Base-by-base conservation (phyloP, 768 basidiomycete genomes). In the Termitomyces sp. region DNA sequence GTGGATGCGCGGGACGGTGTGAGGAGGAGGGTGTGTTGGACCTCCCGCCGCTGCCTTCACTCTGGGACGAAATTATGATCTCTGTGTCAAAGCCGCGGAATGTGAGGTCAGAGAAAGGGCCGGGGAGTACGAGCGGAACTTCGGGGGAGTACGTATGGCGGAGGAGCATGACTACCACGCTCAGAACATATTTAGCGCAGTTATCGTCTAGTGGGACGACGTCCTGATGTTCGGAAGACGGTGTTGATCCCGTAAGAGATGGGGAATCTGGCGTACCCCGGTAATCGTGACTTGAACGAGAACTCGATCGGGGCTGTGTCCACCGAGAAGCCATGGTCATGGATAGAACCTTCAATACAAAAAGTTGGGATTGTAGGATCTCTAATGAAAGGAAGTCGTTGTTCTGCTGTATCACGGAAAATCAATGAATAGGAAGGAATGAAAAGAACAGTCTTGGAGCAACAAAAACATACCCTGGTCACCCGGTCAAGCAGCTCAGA, bases 341-440 rank as follows among this genome's bases (percentile, higher is more conserved):
- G 0, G 87, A 80, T 12, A 96, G 71, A 23, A 95, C 85, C 71
- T 95, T 92, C 64, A 95, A 78, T 38, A 95, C 73, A 63, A 91
- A 92, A 2, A 95, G 77, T 68, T 95, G 90, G 0, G 93, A 95
- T 66, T 95, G 92, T 4, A 94, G 79, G 42, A 87, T 81, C 55
- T 92, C 88, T 17, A 90, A 76, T 3, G 85, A 75, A 56, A 81
- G 73, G 53, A 76, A 73, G 2, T 82, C 83, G 63, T 84, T 82
- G 59, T 76, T 74, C 75, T 85, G 86, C 79, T 87, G 62, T 57
- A 44, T 29, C 34, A 21, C 17, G 17, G 59, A 25, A 46, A 4
- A 7, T 43, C 57, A 23, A 38, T 51, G 2, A 59, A 53, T 46
- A 27, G n/a, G 9, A 23, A 19, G 17, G 8, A 11, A 12, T 27